Evolutionary conservation across 2,329 filamentous ascomycete genomes (phyloP).

Genomic region (Fusarium incarnatum): DNA sequence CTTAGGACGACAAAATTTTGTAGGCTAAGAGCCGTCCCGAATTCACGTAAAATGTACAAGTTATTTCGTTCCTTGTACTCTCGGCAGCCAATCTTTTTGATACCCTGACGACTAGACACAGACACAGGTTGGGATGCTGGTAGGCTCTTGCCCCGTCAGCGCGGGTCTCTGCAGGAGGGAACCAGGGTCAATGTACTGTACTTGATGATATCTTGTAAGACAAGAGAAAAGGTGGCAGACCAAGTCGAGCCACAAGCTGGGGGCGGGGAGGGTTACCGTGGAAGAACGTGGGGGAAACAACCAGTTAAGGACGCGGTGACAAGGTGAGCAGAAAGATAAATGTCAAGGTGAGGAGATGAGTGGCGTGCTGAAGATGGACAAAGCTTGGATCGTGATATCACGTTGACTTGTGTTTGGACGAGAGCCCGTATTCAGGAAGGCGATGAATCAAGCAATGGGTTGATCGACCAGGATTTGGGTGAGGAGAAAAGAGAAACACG

Average conservation of each 20-base stretch:
- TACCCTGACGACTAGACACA: neutral
- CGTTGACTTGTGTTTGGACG: conserved; percentile 40
- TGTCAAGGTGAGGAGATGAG: conserved; percentile 46
- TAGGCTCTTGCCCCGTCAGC: conserved; percentile 32
- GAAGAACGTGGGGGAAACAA: conserved; percentile 41
- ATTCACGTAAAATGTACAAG: neutral
- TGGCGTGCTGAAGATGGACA: conserved; percentile 38
- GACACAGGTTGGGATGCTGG: conserved; percentile 37
- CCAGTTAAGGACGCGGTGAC: conserved; percentile 35
- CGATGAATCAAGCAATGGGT: neutral
- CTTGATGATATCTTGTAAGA: conserved; percentile 32
- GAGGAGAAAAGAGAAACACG: conserved; percentile 26
- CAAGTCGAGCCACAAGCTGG: conserved; percentile 10
- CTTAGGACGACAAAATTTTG: neutral
- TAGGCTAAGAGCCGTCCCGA: neutral
- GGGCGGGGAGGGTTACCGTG: conserved; percentile 23
- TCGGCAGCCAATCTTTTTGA: neutral
- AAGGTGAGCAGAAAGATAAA: conserved; percentile 45
- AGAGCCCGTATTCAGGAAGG: conserved; percentile 29
- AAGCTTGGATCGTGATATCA: conserved; percentile 30
- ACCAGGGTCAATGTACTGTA: conserved; percentile 26
- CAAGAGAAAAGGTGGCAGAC: conserved; percentile 14
- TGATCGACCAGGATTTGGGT: conserved; percentile 6
- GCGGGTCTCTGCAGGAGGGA: conserved; percentile 38
- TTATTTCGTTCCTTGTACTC: neutral